Conservation (phyloP, 108 stramenopile species). For the Cyclotella sp. region DNA sequence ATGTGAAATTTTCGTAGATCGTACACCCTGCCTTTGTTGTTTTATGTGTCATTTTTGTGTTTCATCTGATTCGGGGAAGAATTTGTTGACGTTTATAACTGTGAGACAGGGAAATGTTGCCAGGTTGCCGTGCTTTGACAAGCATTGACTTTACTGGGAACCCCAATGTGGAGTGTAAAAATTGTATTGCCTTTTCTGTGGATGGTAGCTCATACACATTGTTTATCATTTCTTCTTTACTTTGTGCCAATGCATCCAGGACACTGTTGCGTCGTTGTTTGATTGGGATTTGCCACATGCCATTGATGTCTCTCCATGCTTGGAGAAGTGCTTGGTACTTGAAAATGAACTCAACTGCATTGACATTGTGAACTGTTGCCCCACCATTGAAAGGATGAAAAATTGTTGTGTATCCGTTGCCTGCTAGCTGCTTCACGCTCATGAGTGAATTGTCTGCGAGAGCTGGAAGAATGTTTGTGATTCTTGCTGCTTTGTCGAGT, state of each 20-base stretch:
- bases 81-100: background rate
- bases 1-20: conserved; percentile 5
- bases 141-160: background rate
- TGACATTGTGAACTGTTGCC: background rate
- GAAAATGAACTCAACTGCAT: background rate
- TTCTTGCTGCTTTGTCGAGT: background rate
- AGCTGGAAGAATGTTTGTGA: background rate
- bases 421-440: no score
- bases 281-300: conserved; percentile 1
- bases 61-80: no score
- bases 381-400: conserved; percentile 13
- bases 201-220: conserved; percentile 14
- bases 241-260: background rate
- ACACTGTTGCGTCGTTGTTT: background rate
- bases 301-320: conserved; percentile 5
- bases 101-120: conserved; percentile 5
- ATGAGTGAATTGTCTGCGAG: background rate
- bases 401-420: no score
- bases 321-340: conserved; percentile 1
- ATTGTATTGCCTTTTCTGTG: background rate
- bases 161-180: background rate
- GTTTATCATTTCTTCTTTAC: background rate
- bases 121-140: background rate
- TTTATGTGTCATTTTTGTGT: no score
- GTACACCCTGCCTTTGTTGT: no score